phyloP scores from a whole-genome alignment of 2,329 filamentous ascomycete genomes.

The Trichoderma hamatum region DNA sequence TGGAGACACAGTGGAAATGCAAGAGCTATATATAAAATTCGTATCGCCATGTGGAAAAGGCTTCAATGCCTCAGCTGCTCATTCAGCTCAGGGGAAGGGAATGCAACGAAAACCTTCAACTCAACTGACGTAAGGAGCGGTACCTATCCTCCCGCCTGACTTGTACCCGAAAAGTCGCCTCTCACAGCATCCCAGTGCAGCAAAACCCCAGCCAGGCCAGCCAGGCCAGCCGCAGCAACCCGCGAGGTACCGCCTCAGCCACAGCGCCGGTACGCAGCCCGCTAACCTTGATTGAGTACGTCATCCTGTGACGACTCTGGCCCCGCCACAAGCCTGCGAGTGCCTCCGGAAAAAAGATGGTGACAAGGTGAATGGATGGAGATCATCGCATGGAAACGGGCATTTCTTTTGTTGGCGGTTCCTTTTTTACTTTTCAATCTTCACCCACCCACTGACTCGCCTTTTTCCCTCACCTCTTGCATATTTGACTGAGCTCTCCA shows the following conservation, averaged over 20 bases:
- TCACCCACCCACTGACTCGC: conserved; percentile 1
- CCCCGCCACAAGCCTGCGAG: conserved; percentile 21
- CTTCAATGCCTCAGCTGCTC: not conserved
- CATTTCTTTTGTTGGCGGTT: not conserved
- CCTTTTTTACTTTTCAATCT: not conserved
- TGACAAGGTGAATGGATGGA: not conserved
- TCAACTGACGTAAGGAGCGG: not conserved
- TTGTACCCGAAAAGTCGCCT: not conserved
- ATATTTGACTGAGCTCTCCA: not conserved
- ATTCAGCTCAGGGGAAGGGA: not conserved
- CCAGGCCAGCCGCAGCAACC: not conserved
- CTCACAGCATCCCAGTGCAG: not conserved
- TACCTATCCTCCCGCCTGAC: not conserved
- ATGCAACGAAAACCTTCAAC: not conserved
- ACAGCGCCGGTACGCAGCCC: conserved; percentile 1
- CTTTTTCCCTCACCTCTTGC: not conserved
- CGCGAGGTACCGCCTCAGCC: conserved; percentile 14
- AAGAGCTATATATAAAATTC: not conserved
- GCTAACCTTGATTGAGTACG: conserved; percentile 7
- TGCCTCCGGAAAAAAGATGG: not conserved
- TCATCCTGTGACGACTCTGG: conserved; percentile 18
- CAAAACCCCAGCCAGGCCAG: too few species aligned
- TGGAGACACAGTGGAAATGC: not conserved
- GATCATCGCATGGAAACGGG: not conserved
- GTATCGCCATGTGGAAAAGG: not conserved